These are phyloP conservation scores for Gyrodon lividus DNA, from an alignment of 768 basidiomycete species.

Conservation along the genomic window DNA sequence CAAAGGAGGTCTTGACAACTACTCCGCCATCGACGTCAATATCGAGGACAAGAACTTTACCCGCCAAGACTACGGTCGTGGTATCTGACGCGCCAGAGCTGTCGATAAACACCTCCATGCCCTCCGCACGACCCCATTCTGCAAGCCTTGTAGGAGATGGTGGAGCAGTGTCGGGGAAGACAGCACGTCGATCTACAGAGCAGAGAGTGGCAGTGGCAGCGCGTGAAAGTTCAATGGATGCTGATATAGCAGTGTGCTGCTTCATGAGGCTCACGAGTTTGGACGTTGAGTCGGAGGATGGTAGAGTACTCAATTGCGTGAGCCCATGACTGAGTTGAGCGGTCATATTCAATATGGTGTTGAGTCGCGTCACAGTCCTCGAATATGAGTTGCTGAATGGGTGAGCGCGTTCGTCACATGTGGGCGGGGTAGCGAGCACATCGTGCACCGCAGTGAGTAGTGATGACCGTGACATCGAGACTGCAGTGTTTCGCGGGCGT, in stretches of 20 bases:
- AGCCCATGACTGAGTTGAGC: constrained; percentile 56
- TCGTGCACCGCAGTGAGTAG: constrained; percentile 28
- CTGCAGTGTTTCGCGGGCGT: too few species aligned
- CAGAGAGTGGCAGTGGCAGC: constrained; percentile 18
- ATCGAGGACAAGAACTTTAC: constrained; percentile 80
- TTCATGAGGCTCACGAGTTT: constrained; percentile 69
- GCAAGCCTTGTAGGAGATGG: constrained; percentile 43
- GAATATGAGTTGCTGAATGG: constrained; percentile 26
- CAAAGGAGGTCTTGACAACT: constrained; percentile 73
- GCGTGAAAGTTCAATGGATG: constrained; percentile 28
- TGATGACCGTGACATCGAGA: constrained; percentile 17
- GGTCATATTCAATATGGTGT: constrained; percentile 50
- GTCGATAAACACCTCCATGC: constrained; percentile 77
- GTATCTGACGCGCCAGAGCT: constrained; percentile 40
- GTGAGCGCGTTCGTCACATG: constrained; percentile 19
- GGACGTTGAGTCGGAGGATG: constrained; percentile 54
- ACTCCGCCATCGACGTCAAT: constrained; percentile 54
- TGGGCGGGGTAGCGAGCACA: constrained; percentile 21
- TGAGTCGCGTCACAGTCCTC: constrained; percentile 36
- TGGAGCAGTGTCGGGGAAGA: constrained; percentile 30
- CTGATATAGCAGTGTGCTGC: constrained; percentile 51
- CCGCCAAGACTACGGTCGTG: constrained; percentile 63
- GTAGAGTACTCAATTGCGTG: constrained; percentile 40
- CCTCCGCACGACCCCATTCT: constrained; percentile 59
- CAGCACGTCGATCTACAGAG: constrained; percentile 15